These are phyloP conservation scores for Wickerhamiella occidentalis DNA, from an alignment of 805 yeast genomes.

Conservation along the genomic window DNA sequence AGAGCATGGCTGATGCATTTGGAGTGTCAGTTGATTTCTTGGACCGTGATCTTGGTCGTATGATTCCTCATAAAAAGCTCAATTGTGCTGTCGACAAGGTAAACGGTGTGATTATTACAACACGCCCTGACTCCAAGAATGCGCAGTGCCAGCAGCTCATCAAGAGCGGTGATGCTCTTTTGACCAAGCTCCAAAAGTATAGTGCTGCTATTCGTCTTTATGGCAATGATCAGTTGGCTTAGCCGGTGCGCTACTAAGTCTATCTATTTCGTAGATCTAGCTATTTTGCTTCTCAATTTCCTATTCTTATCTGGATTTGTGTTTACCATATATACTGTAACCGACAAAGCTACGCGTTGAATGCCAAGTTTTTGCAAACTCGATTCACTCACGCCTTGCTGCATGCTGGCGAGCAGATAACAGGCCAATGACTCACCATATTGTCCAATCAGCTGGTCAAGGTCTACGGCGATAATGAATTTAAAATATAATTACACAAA, in stretches of 20 bases:
- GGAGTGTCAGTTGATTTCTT: conserved; percentile 80
- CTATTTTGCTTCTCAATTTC: background rate
- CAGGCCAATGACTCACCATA: conserved; percentile 1
- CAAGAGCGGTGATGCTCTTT: conserved; percentile 81
- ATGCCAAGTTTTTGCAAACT: background rate
- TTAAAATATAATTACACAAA: too few species aligned
- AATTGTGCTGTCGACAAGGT: conserved; percentile 94
- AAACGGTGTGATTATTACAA: conserved; percentile 84
- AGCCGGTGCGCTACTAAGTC: background rate
- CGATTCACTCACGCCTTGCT: background rate
- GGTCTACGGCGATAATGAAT: background rate
- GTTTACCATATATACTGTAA: too few species aligned
- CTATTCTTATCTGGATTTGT: background rate
- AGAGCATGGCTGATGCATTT: conserved; percentile 89
- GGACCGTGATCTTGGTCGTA: conserved; percentile 73
- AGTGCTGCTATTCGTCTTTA: conserved; percentile 94
- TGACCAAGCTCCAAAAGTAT: conserved; percentile 90
- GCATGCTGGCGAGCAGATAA: background rate
- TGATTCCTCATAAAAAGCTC: conserved; percentile 84
- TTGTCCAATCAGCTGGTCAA: background rate
- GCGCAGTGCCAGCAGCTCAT: conserved; percentile 80
- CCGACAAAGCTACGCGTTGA: too few species aligned
- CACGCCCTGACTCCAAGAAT: conserved; percentile 91
- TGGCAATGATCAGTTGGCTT: conserved; percentile 51
- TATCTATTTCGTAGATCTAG: background rate